These are phyloP conservation scores for Cordyceps javanica DNA, from an alignment of 2,329 filamentous ascomycete species.

Conservation along the genomic window DNA sequence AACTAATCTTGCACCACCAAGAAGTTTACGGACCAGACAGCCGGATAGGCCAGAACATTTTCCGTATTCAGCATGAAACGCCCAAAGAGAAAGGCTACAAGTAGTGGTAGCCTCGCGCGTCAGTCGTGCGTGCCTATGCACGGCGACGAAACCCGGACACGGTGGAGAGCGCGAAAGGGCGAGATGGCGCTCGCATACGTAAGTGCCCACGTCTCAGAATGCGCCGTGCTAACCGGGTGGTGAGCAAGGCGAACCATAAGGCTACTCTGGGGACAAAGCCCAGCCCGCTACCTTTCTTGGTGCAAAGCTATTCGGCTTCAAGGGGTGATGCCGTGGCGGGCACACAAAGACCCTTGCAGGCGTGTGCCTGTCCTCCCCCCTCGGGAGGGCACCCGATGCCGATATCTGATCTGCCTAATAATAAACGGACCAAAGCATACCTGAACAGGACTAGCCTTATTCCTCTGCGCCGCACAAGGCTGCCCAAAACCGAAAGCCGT, in stretches of 20 bases:
- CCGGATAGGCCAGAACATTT: neutral
- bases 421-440: neutral
- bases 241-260: neutral
- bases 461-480: neutral
- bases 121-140: neutral
- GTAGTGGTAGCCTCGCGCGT: neutral
- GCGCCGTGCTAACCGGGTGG: constrained; percentile 4
- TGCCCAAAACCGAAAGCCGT: constrained; percentile 5
- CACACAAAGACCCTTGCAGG: neutral
- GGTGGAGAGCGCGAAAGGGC: neutral
- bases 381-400: neutral
- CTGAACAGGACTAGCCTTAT: neutral
- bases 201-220: neutral
- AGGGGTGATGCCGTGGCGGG: neutral
- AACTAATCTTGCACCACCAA: neutral
- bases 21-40: neutral
- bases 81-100: neutral
- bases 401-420: neutral
- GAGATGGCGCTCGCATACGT: constrained; percentile 2
- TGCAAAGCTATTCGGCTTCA: neutral
- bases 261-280: neutral
- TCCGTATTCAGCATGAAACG: neutral
- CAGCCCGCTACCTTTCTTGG: neutral
- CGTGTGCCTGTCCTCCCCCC: too few relatives aligned
- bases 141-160: constrained; percentile 1